A percentile compares a stretch with the other conserved stretches of the same genome.
Conservation (phyloP, 2,329 filamentous ascomycete genomes). For the Sphaceloma murrayae region DNA sequence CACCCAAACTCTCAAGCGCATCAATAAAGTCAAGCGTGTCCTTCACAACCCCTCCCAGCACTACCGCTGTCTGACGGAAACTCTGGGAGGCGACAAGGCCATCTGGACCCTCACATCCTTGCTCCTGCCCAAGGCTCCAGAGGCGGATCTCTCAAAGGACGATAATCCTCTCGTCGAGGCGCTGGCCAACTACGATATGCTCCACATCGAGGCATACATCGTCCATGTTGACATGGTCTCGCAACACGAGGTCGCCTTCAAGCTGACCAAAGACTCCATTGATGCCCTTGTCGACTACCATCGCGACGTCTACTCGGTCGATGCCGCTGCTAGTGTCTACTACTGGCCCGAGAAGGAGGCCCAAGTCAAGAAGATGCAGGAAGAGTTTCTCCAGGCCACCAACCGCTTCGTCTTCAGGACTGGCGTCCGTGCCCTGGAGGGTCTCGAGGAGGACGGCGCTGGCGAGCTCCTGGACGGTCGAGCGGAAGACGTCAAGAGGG, state of each 20-base stretch:
- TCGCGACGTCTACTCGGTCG: slow-evolving; percentile 86
- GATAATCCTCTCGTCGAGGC: slow-evolving; percentile 71
- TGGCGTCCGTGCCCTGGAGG: slow-evolving; percentile 79
- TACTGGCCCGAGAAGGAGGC: slow-evolving; percentile 95
- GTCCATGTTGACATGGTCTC: slow-evolving; percentile 99
- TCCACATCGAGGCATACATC: slow-evolving; percentile 93
- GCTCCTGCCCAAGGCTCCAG: slow-evolving; percentile 83
- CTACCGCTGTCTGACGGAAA: slow-evolving; percentile 90
- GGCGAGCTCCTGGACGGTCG: slow-evolving; percentile 87
- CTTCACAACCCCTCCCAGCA: slow-evolving; percentile 96
- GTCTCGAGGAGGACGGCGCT: slow-evolving; percentile 89
- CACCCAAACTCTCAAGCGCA: slow-evolving; percentile 90
- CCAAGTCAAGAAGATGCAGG: slow-evolving; percentile 93
- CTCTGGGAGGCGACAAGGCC: slow-evolving; percentile 75
- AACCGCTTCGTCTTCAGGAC: slow-evolving; percentile 97
- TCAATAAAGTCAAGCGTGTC: slow-evolving; percentile 92
- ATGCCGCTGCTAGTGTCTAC: slow-evolving; percentile 80
- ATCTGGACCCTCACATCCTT: slow-evolving; percentile 92
- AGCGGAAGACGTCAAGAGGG: slow-evolving; percentile 85
- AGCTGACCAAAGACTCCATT: slow-evolving; percentile 91
- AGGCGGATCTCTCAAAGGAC: slow-evolving; percentile 74
- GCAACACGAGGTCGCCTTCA: slow-evolving; percentile 94
- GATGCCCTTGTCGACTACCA: slow-evolving; percentile 89
- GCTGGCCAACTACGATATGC: slow-evolving; percentile 82
- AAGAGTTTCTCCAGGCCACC: slow-evolving; percentile 90